Evolutionary conservation across 805 yeast genomes (phyloP).

Genomic region (Saccharomycopsis capsularis): DNA sequence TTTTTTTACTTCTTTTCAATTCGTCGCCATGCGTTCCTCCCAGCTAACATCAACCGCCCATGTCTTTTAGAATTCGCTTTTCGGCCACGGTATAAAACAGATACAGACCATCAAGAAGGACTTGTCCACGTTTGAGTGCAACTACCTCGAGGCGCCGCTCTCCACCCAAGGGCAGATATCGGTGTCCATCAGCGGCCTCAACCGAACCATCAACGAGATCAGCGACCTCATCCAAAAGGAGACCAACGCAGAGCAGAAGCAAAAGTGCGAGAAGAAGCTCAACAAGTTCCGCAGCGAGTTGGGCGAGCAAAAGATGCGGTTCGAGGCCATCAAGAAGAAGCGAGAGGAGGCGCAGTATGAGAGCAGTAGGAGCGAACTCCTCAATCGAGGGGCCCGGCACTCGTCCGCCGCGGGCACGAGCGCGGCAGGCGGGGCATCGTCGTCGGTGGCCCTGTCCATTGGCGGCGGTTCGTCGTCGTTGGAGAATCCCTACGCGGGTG

Average conservation of each 20-base stretch:
- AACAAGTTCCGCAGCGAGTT: constrained; percentile 42
- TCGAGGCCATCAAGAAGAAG: constrained; percentile 31
- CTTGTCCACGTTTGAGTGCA: constrained; percentile 55
- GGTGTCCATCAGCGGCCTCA: constrained; percentile 70
- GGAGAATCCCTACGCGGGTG: constrained; percentile 41
- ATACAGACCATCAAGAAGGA: constrained; percentile 67
- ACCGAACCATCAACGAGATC: constrained; percentile 70
- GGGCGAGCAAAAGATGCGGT: constrained; percentile 28
- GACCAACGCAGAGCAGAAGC: constrained; percentile 42
- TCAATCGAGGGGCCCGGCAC: constrained; percentile 33
- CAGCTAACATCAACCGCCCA: no score
- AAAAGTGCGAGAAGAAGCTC: constrained; percentile 56
- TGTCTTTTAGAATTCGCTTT: constrained; percentile 82
- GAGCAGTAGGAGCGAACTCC: constrained; percentile 37
- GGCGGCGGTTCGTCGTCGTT: constrained; percentile 24
- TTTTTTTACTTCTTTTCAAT: no score
- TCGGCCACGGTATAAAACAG: constrained; percentile 86
- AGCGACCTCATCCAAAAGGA: constrained; percentile 53
- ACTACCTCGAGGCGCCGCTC: constrained; percentile 62
- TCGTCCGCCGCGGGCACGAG: constrained; percentile 1
- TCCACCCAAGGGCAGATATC: constrained; percentile 59
- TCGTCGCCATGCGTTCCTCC: no score
- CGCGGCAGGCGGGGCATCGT: constrained; percentile 1
- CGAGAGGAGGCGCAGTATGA: constrained; percentile 34
- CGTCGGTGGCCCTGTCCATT: constrained; percentile 12